These are phyloP conservation scores for Cenchrus fungigraminus DNA, from an alignment of 176 grass and related monocot species.

Conservation along the genomic window DNA sequence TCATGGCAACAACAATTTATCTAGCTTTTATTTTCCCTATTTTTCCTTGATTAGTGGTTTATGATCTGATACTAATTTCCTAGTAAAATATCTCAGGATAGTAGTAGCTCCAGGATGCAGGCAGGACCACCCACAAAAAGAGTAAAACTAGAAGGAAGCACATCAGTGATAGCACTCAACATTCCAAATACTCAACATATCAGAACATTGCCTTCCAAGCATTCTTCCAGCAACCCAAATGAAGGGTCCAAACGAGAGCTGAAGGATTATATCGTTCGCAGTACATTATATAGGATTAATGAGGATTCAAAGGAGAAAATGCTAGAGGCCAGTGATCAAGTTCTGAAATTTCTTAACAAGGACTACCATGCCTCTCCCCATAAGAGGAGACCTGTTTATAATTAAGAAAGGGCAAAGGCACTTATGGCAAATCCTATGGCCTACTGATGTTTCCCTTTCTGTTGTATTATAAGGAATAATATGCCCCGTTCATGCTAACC, in stretches of 20 bases:
- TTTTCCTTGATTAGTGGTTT: conserved; percentile 1
- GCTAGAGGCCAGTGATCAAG: conserved; percentile 52
- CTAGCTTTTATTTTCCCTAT: background rate
- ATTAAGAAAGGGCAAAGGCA: conserved; percentile 29
- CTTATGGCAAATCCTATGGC: conserved; percentile 15
- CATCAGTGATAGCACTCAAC: conserved; percentile 24
- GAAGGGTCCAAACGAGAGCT: conserved; percentile 17
- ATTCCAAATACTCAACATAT: conserved; percentile 32
- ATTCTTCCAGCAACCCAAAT: conserved; percentile 24
- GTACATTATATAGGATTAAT: conserved; percentile 11
- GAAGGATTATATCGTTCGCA: background rate
- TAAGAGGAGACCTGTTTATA: conserved; percentile 46
- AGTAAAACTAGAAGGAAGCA: conserved; percentile 29
- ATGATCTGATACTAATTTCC: conserved; percentile 10
- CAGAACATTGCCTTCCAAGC: conserved; percentile 31
- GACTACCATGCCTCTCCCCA: conserved; percentile 39
- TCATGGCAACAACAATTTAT: background rate
- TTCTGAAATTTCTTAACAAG: conserved; percentile 52
- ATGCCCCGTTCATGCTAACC: background rate
- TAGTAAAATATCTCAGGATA: conserved; percentile 45
- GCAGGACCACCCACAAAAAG: conserved; percentile 21
- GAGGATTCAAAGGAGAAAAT: conserved; percentile 50
- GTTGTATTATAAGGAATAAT: conserved; percentile 29
- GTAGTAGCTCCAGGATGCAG: conserved; percentile 30
- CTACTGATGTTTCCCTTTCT: background rate